Evolutionary conservation across 2,329 filamentous ascomycete genomes (phyloP), one percentile per base, ranked within the genome.

Genomic region (Neopestalotiopsis sp.): DNA sequence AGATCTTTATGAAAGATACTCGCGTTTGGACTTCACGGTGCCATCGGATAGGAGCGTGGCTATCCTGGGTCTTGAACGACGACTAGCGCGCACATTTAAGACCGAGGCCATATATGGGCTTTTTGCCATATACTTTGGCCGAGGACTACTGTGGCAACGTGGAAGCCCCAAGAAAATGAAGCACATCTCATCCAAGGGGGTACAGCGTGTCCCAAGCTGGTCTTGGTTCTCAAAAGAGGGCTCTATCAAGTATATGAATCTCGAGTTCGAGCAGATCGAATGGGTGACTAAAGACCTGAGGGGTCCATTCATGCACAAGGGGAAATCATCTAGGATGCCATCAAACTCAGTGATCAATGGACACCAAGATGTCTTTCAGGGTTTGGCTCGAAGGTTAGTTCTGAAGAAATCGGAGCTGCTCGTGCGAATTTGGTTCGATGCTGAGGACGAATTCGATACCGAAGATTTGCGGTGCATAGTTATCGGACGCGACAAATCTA

Each of bases 111-210:
- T 17, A 12, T 67, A 38, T 17, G 69, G 69, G 1, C 5, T 70
- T 7, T 34, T 68, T 2, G 30, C n/a, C 5, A 32, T 30, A 12
- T 70, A 68, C 38, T n/a, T 68, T 7, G 20, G 4, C 5, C 38
- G 69, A 38, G 30, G 63, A 6, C n/a, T 70, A 10, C 56, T 70
- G 17, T 70, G 69, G 69, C 40, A 66, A 38, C 28, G 69, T 5
- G 28, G 17, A 12, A 40, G 13, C 5, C 13, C 24, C 3, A 14
- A 40, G 10, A 5, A 56, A 14, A 57, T 32, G 14, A 56, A 17
- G 9, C 45, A 12, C 9, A 65, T 57, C n/a, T 10, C 3, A 10
- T 65, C 30, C 40, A 13, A 40, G 40, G 2, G 9, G 9, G 20
- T 12, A 12, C 40, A 30, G 7, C 30, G 1, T 34, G 63, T 65